Conservation (phyloP, 2,329 filamentous ascomycete species). For the Lasiodiplodia gonubiensis region DNA sequence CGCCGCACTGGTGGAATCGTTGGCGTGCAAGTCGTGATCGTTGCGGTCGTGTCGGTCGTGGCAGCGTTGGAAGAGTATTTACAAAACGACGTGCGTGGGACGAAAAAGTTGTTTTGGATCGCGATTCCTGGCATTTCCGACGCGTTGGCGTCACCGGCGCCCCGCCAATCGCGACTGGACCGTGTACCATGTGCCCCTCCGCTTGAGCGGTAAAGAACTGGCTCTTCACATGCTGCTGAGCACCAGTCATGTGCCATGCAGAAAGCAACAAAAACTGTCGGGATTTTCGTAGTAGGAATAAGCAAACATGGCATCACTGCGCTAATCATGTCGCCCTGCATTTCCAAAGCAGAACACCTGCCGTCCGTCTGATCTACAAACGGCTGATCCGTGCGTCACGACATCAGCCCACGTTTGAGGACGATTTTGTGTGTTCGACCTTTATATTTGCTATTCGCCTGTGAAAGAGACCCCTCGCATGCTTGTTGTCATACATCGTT, state of each 20-base stretch:
- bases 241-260: neutral
- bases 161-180: slow-evolving; percentile 6
- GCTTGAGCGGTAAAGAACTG: slow-evolving; percentile 1
- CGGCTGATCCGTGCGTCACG: slow-evolving; percentile 16
- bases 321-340: slow-evolving; percentile 14
- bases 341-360: neutral
- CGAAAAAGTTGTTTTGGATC: slow-evolving; percentile 24
- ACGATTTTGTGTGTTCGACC: neutral
- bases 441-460: slow-evolving; percentile 16
- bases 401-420: neutral
- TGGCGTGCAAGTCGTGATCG: neutral
- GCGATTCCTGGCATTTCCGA: slow-evolving; percentile 26
- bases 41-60: slow-evolving; percentile 21
- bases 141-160: slow-evolving; percentile 25
- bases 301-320: neutral
- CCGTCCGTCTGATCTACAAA: neutral
- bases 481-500: slow-evolving; percentile 7
- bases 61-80: neutral
- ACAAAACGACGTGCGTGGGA: slow-evolving; percentile 18
- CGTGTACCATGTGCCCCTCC: slow-evolving; percentile 5
- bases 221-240: slow-evolving; percentile 6
- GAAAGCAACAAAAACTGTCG: neutral
- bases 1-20: neutral
- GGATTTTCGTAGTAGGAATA: neutral
- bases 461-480: slow-evolving; percentile 3